phyloP scores from a whole-genome alignment of 208 protist species.

The Trypanosoma scelopori region DNA sequence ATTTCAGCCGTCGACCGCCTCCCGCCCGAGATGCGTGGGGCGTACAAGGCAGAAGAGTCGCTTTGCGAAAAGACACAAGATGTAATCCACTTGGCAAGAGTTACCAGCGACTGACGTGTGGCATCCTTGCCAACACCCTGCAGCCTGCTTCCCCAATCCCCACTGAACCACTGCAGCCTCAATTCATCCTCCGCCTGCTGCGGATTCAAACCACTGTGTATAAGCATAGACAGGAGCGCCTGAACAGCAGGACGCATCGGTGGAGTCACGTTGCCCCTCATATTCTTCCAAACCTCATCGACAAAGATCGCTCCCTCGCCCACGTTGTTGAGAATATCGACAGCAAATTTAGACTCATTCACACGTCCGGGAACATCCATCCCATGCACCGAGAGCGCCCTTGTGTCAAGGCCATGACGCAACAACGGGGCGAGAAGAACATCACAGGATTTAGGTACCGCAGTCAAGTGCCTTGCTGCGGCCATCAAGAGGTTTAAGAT shows the following conservation, averaged over 20 bases:
- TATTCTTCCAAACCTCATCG: conserved; percentile 62
- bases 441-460: conserved; percentile 29
- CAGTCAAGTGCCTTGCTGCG: conserved; percentile 40
- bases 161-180: conserved; percentile 85
- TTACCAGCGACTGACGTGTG: conserved; percentile 53
- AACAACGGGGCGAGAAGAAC: conserved; percentile 53
- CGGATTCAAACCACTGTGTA: conserved; percentile 63
- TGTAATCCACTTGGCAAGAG: conserved; percentile 72
- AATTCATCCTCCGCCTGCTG: conserved; percentile 81
- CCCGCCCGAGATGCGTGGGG: conserved; percentile 34
- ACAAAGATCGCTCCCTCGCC: conserved; percentile 63
- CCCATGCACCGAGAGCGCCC: conserved; percentile 41
- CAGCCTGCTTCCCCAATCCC: conserved; percentile 83
- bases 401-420: conserved; percentile 63
- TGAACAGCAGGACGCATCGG: conserved; percentile 84
- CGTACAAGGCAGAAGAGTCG: conserved; percentile 15
- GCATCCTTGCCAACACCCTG: conserved; percentile 60
- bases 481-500: conserved; percentile 51
- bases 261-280: conserved; percentile 65
- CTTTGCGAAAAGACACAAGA: conserved; percentile 47
- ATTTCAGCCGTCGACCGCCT: conserved; percentile 36
- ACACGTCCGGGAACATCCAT: conserved; percentile 48
- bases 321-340: conserved; percentile 56
- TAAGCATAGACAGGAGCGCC: conserved; percentile 78
- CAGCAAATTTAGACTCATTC: conserved; percentile 30